Evolutionary conservation across 805 yeast species (phyloP).

Genomic region (Sugiyamaella boreocaroliniensis): DNA sequence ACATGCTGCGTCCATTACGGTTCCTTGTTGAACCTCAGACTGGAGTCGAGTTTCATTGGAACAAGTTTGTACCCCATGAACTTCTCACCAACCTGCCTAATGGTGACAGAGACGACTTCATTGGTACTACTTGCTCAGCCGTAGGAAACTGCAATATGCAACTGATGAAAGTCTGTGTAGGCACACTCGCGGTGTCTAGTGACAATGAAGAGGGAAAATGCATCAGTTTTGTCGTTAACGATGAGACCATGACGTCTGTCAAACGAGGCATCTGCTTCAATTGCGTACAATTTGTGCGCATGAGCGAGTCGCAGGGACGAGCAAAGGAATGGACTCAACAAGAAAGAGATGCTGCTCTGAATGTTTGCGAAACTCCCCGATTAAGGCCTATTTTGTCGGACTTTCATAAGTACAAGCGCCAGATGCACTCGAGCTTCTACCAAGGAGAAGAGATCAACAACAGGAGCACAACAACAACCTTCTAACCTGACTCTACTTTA

Average conservation of each 20-base stretch:
- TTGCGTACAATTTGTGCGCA: background rate
- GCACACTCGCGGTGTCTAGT: background rate
- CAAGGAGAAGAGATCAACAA: too few relatives aligned
- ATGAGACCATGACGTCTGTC: background rate
- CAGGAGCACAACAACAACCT: too few relatives aligned
- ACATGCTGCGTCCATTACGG: background rate
- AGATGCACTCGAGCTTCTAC: too few relatives aligned
- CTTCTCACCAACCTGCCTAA: background rate
- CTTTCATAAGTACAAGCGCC: background rate
- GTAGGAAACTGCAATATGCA: background rate
- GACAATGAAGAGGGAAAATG: background rate
- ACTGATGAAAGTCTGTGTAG: background rate
- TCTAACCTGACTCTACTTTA: too few relatives aligned
- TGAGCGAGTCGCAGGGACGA: background rate
- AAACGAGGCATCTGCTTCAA: constrained; percentile 2
- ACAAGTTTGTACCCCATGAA: background rate
- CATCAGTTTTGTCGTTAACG: background rate
- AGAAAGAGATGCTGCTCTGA: background rate
- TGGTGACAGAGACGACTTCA: background rate
- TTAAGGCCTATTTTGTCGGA: background rate
- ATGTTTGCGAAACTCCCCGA: background rate
- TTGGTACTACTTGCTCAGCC: background rate
- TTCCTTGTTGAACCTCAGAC: background rate
- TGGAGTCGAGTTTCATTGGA: background rate
- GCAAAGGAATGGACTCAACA: background rate